These are phyloP conservation scores for Eremomyces bilateralis DNA, from an alignment of 495 filamentous ascomycete species.

Conservation along the genomic window DNA sequence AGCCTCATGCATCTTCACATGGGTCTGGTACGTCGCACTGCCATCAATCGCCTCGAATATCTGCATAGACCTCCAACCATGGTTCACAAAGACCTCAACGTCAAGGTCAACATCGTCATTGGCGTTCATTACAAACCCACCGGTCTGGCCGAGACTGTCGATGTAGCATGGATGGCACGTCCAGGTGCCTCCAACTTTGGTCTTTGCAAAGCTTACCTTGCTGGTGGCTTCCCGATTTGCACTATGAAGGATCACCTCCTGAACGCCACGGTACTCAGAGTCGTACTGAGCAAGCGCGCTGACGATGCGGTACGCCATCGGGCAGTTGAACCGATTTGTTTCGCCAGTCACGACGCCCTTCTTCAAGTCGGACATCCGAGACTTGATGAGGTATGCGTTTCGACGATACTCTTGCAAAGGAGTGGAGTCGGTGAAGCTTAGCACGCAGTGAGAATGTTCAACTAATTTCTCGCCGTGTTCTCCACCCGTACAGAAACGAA, in stretches of 20 bases:
- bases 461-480: constrained; percentile 25
- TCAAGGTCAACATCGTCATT: constrained; percentile 50
- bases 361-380: constrained; percentile 26
- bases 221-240: constrained; percentile 49
- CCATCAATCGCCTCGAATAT: constrained; percentile 41
- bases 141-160: constrained; percentile 9
- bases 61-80: constrained; percentile 58
- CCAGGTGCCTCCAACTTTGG: constrained; percentile 5
- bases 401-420: no score
- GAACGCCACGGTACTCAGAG: constrained; percentile 44
- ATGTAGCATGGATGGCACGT: constrained; percentile 8
- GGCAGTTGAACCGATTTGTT: constrained; percentile 29
- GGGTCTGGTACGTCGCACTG: constrained; percentile 44
- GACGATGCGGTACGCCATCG: constrained; percentile 63
- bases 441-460: constrained; percentile 28
- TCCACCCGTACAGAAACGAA: no score
- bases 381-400: no score
- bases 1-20: constrained; percentile 39
- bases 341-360: constrained; percentile 13
- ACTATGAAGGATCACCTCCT: constrained; percentile 57
- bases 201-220: constrained; percentile 24
- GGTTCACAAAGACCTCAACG: constrained; percentile 52
- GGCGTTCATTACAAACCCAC: constrained; percentile 64
- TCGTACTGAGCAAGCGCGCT: constrained; percentile 49
- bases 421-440: no score